A percentile compares a stretch with the other conserved stretches of the same genome.
These are phyloP conservation scores for Teunomyces gatunensis DNA, from an alignment of 805 yeast species.

Conservation along the genomic window DNA sequence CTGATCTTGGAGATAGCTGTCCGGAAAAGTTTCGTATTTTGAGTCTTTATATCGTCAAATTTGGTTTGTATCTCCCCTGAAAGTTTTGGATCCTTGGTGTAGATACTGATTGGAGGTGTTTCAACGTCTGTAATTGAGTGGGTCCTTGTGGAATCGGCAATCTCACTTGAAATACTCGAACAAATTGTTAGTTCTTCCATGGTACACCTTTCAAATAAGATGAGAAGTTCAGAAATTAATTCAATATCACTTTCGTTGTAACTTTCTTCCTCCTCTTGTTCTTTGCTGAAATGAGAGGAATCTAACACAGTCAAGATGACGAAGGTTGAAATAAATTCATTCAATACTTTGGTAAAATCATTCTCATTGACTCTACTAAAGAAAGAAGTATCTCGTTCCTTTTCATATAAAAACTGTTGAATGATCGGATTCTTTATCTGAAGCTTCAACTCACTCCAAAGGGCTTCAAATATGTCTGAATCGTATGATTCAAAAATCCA, in stretches of 20 bases:
- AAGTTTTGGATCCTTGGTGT: constrained; percentile 32
- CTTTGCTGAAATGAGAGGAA: not conserved
- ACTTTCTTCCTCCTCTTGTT: constrained; percentile 36
- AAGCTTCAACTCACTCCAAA: not conserved
- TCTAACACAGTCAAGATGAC: not conserved
- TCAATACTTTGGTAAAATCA: not conserved
- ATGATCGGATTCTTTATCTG: not conserved
- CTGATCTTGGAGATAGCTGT: not conserved
- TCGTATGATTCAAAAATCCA: not conserved
- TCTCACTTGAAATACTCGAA: constrained; percentile 44
- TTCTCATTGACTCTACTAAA: not conserved
- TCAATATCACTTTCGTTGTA: constrained; percentile 42
- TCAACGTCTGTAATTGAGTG: constrained; percentile 24
- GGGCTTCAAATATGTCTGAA: not conserved
- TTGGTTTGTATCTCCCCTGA: not conserved
- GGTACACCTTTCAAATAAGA: constrained; percentile 47
- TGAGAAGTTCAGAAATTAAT: constrained; percentile 28
- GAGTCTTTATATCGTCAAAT: not conserved
- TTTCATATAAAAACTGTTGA: not conserved
- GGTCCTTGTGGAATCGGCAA: constrained; percentile 44
- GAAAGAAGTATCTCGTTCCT: not conserved
- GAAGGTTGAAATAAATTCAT: not conserved
- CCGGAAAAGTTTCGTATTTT: not conserved
- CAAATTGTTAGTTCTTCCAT: constrained; percentile 59
- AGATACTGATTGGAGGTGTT: constrained; percentile 42